A percentile compares a stretch with the other conserved stretches of the same genome.
Evolutionary conservation across 495 filamentous ascomycete species (phyloP).

Genomic region (Staphylotrichum longicolle): DNA sequence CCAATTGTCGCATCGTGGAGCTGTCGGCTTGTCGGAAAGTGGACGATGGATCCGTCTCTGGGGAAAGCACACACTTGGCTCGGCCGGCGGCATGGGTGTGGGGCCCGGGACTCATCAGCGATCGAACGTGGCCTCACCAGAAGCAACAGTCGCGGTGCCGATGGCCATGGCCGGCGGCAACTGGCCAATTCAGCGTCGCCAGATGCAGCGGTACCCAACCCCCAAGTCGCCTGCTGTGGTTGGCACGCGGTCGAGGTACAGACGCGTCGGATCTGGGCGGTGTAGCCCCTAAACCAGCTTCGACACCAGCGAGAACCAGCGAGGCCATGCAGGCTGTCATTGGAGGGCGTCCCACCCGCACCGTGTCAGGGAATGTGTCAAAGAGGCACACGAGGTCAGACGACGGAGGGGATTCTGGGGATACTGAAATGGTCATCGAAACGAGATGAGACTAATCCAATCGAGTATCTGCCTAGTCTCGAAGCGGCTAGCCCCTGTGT

Average conservation of each 20-base stretch:
- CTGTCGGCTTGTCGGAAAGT: conserved; percentile 7
- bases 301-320: too few species aligned
- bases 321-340: neutral
- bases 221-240: conserved; percentile 22
- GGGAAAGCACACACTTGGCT: conserved; percentile 22
- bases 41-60: neutral
- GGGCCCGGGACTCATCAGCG: conserved; percentile 10
- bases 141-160: neutral
- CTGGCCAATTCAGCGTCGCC: conserved; percentile 14
- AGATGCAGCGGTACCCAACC: conserved; percentile 37
- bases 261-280: conserved; percentile 19
- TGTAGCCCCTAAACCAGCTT: conserved; percentile 28
- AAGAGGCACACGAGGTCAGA: neutral
- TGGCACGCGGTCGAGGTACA: conserved; percentile 23
- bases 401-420: neutral
- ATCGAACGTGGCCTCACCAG: conserved; percentile 32
- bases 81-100: conserved; percentile 22
- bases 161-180: conserved; percentile 10
- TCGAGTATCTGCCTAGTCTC: neutral
- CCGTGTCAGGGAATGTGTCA: neutral
- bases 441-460: conserved; percentile 3
- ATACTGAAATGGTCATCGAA: neutral
- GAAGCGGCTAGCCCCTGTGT: neutral
- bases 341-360: neutral
- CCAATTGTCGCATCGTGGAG: conserved; percentile 8